Percentiles rank a stretch among this genome's conserved stretches.
Evolutionary conservation across 2,329 filamentous ascomycete species (phyloP).

Genomic region (Botryosphaeria dothidea): DNA sequence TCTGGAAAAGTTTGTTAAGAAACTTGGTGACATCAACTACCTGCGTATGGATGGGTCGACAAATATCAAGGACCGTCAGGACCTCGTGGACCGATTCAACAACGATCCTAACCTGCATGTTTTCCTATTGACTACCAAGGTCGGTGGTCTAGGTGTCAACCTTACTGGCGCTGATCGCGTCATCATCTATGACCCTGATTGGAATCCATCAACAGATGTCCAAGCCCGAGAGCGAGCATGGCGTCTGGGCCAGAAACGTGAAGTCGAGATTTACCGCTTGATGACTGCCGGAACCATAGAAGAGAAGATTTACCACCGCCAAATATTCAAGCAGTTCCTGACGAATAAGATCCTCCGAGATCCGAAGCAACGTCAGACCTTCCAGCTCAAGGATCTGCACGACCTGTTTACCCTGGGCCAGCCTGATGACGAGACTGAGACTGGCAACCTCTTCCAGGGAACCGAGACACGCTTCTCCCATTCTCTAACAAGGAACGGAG

Average conservation of each 20-base stretch:
- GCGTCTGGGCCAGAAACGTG: constrained; percentile 90
- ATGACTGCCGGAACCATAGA: constrained; percentile 98
- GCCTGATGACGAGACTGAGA: constrained; percentile 68
- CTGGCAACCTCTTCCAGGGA: constrained; percentile 83
- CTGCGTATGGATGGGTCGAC: constrained; percentile 93
- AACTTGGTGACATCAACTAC: constrained; percentile 71
- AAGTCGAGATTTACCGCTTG: constrained; percentile 95
- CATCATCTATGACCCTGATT: constrained; percentile 98
- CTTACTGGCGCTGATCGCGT: constrained; percentile 92
- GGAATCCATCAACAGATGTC: constrained; percentile 96
- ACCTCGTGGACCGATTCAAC: constrained; percentile 91
- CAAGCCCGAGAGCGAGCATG: constrained; percentile 95
- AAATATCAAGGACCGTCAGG: constrained; percentile 82
- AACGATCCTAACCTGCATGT: constrained; percentile 75
- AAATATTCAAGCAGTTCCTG: constrained; percentile 97
- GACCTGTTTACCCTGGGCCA: constrained; percentile 85
- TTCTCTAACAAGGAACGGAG: constrained; percentile 17
- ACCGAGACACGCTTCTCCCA: constrained; percentile 56
- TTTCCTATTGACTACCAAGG: constrained; percentile 92
- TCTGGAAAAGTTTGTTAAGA: constrained; percentile 75
- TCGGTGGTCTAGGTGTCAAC: constrained; percentile 91
- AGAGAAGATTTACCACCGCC: constrained; percentile 98
- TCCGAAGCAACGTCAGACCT: constrained; percentile 87
- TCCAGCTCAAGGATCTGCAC: constrained; percentile 85
- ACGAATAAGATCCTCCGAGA: constrained; percentile 96